These are phyloP conservation scores for Globomyces sp. DNA, from an alignment of 371 early-diverging fungal species.

Conservation along the genomic window DNA sequence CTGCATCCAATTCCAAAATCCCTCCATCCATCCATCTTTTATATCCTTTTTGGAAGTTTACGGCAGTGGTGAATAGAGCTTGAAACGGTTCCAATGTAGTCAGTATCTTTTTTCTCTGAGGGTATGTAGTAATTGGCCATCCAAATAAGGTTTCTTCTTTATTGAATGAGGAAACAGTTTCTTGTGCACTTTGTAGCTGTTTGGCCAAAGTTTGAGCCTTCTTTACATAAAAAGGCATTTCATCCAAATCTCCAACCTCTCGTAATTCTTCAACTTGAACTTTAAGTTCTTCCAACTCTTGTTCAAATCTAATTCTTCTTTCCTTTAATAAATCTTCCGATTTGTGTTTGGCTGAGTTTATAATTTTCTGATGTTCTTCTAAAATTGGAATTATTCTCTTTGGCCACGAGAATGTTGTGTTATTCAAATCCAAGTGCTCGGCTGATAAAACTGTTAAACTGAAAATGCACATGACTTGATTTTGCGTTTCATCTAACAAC, in stretches of 20 bases:
- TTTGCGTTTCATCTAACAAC: conserved; percentile 50
- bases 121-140: conserved; percentile 52
- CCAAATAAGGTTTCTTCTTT: conserved; percentile 59
- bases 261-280: conserved; percentile 54
- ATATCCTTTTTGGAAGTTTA: conserved; percentile 57
- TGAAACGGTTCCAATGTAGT: conserved; percentile 55
- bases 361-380: conserved; percentile 47
- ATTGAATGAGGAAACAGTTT: conserved; percentile 56
- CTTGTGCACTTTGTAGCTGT: conserved; percentile 50
- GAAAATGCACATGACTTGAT: conserved; percentile 46
- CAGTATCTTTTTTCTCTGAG: conserved; percentile 54
- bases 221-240: conserved; percentile 64
- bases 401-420: conserved; percentile 58
- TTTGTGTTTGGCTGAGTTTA: conserved; percentile 47
- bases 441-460: conserved; percentile 50
- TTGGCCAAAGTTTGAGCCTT: conserved; percentile 54
- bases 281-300: conserved; percentile 53
- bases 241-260: conserved; percentile 60
- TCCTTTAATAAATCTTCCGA: conserved; percentile 46
- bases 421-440: conserved; percentile 54
- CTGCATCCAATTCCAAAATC: conserved; percentile 55
- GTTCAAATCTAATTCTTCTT: conserved; percentile 47
- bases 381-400: conserved; percentile 46
- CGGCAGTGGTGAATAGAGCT: conserved; percentile 53
- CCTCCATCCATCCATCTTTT: conserved; percentile 61